Percentiles rank a stretch among this genome's conserved stretches.
Conservation (phyloP, 345 rosid genomes). For the Syzygium grande region DNA sequence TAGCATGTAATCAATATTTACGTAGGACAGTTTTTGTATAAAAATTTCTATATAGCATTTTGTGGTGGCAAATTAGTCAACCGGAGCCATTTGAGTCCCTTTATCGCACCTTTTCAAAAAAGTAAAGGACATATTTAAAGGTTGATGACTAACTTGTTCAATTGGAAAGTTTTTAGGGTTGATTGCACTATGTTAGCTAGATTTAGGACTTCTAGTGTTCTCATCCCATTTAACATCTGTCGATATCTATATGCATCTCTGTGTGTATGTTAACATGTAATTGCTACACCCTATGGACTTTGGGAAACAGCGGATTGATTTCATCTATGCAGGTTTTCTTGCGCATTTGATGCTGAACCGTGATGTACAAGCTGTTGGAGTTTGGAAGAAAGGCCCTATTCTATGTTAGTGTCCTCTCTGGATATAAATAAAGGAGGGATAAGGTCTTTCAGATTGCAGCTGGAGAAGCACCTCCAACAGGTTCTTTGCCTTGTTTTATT, state of each 20-base stretch:
- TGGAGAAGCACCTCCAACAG: conserved; percentile 67
- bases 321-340: background rate
- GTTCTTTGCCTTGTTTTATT: conserved; percentile 12
- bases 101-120: background rate
- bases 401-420: conserved; percentile 73
- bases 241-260: background rate
- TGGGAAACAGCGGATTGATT: background rate
- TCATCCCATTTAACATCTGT: background rate
- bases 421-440: conserved; percentile 77
- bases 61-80: background rate
- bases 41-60: background rate
- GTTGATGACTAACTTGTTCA: background rate
- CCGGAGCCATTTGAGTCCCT: background rate
- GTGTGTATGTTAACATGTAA: background rate
- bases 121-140: background rate
- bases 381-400: conserved; percentile 62
- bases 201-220: background rate
- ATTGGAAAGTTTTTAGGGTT: background rate
- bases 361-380: conserved; percentile 57
- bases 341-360: background rate
- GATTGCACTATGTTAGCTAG: background rate
- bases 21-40: background rate
- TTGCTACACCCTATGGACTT: background rate
- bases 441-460: conserved; percentile 61
- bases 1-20: background rate